Evolutionary conservation across 1,284 basidiomycete genomes (phyloP).

Genomic region (Ganoderma meredithae): DNA sequence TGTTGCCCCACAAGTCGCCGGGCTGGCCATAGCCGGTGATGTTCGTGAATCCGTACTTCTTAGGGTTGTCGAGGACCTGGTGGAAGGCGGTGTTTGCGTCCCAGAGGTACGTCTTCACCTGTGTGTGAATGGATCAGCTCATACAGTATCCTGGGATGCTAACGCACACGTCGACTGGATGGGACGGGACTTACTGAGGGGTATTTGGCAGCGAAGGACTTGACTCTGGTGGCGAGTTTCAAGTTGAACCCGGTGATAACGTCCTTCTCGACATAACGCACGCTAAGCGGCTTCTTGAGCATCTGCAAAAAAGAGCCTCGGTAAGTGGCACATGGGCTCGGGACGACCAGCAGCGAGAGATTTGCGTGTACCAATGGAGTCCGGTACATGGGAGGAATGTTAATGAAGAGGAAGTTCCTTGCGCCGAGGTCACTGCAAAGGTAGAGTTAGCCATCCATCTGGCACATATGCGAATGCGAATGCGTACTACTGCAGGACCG

Average conservation of each 20-base stretch:
- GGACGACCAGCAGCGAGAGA: too few relatives aligned
- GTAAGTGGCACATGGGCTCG: too few relatives aligned
- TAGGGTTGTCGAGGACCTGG: slow-evolving; percentile 54
- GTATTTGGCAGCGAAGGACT: background rate
- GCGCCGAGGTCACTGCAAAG: slow-evolving; percentile 43
- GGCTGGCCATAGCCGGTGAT: slow-evolving; percentile 55
- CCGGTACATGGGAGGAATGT: slow-evolving; percentile 50
- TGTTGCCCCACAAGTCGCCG: slow-evolving; percentile 60
- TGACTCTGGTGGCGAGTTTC: background rate
- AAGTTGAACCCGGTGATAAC: background rate
- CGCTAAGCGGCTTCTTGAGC: background rate
- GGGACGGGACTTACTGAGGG: background rate
- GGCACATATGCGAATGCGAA: too few relatives aligned
- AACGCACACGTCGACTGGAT: background rate
- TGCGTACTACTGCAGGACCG: slow-evolving; percentile 36
- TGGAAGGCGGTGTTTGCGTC: slow-evolving; percentile 60
- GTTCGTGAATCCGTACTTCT: slow-evolving; percentile 60
- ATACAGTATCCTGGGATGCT: background rate
- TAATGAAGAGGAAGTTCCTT: slow-evolving; percentile 69
- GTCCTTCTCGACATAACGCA: background rate
- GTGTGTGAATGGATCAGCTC: background rate
- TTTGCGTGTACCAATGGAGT: background rate
- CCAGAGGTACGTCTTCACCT: slow-evolving; percentile 59
- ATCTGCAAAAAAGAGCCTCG: too few relatives aligned
- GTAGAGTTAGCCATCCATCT: background rate